A percentile compares a stretch with the other conserved stretches of the same genome.
Evolutionary conservation across 805 yeast genomes (phyloP).

Genomic region (Zygotorulaspora chibaensis): DNA sequence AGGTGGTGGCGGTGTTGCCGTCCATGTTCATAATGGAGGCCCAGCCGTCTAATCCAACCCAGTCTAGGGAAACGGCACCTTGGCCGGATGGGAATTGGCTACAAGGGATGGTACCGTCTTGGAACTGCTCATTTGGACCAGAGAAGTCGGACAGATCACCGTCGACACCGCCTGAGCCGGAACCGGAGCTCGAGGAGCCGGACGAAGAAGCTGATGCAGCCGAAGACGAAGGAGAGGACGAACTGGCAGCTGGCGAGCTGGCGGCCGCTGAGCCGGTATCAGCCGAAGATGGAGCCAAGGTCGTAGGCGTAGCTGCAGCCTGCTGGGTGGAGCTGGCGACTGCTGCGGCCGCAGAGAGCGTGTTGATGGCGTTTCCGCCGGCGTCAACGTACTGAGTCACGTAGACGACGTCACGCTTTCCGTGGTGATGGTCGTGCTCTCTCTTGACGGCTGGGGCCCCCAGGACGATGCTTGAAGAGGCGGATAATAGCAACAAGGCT

Average conservation of each 20-base stretch:
- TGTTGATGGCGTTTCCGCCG: constrained; percentile 23
- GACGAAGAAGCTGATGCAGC: constrained; percentile 28
- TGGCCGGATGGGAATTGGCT: constrained; percentile 68
- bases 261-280: constrained; percentile 25
- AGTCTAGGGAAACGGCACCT: constrained; percentile 60
- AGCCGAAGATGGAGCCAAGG: constrained; percentile 19
- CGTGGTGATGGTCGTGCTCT: constrained; percentile 22
- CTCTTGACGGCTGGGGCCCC: constrained; percentile 29
- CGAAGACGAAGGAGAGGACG: constrained; percentile 26
- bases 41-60: constrained; percentile 54
- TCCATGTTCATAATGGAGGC: constrained; percentile 34
- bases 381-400: constrained; percentile 34
- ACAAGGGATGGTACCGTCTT: constrained; percentile 69
- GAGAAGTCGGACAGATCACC: constrained; percentile 61
- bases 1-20: constrained; percentile 57
- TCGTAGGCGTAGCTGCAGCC: constrained; percentile 23
- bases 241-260: constrained; percentile 24
- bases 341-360: constrained; percentile 14
- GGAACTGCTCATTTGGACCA: constrained; percentile 55
- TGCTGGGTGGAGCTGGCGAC: constrained; percentile 20
- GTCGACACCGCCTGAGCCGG: constrained; percentile 34
- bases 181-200: constrained; percentile 30
- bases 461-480: constrained; percentile 24
- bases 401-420: constrained; percentile 32
- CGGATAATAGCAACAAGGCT: constrained; percentile 20